Percentiles rank a stretch among this genome's conserved stretches.
Evolutionary conservation across 495 filamentous ascomycete genomes (phyloP).

Genomic region (Oleoguttula mirabilis): DNA sequence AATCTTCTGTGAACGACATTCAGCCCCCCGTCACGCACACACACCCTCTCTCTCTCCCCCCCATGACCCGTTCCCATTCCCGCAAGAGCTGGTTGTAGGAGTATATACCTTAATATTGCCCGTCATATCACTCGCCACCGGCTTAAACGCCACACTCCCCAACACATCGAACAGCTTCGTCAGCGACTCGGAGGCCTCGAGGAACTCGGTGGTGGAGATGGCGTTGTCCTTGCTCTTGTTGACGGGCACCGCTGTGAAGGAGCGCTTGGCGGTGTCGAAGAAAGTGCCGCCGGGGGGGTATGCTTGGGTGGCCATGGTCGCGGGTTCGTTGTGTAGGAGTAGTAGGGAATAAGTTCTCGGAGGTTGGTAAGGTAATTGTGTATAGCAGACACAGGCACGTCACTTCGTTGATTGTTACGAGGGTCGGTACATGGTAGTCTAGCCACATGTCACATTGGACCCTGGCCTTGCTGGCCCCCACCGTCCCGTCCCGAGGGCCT

Average conservation of each 20-base stretch:
- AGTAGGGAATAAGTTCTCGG: too few relatives aligned
- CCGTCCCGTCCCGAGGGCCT: too few relatives aligned
- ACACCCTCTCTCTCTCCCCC: neutral
- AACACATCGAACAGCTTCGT: constrained; percentile 79
- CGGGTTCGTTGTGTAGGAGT: too few relatives aligned
- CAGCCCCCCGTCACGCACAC: too few relatives aligned
- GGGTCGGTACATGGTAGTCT: too few relatives aligned
- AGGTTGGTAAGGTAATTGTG: too few relatives aligned
- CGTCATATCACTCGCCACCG: constrained; percentile 80
- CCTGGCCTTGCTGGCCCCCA: too few relatives aligned
- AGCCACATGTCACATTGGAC: too few relatives aligned
- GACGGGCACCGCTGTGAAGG: constrained; percentile 71
- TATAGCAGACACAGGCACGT: too few relatives aligned
- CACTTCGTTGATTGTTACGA: too few relatives aligned
- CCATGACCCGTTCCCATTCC: neutral
- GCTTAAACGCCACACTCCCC: constrained; percentile 66
- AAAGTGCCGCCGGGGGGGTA: constrained; percentile 58
- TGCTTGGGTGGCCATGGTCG: constrained; percentile 16
- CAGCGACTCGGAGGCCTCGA: constrained; percentile 78
- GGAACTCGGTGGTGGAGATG: constrained; percentile 74
- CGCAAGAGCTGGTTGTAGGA: neutral
- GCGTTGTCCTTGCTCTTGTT: constrained; percentile 58
- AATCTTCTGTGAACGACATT: constrained; percentile 66
- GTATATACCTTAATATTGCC: constrained; percentile 76
- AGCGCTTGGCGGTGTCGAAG: constrained; percentile 69